Evolutionary conservation across 192 early-diverging fungal species (phyloP).

Genomic region (Helicostylum pulchrum): DNA sequence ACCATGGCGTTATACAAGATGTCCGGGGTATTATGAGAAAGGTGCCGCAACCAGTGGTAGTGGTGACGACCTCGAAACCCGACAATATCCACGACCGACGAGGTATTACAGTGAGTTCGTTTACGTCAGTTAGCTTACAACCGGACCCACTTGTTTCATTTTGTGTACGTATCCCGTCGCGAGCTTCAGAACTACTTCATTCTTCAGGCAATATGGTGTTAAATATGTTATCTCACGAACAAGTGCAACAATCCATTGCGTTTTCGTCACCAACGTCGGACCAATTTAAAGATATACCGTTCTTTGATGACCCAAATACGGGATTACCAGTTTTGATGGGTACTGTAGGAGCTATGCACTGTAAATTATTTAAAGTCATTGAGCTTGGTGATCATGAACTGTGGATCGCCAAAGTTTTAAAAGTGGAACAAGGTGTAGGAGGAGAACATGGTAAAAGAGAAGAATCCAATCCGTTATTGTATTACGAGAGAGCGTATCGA

Average conservation of each 20-base stretch:
- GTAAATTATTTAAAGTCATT: slow-evolving; percentile 43
- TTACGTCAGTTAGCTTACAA: slow-evolving; percentile 59
- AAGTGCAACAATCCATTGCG: slow-evolving; percentile 52
- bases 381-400: slow-evolving; percentile 62
- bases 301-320: slow-evolving; percentile 40
- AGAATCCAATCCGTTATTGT: slow-evolving; percentile 43
- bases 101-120: slow-evolving; percentile 66
- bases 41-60: slow-evolving; percentile 59
- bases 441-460: slow-evolving; percentile 25
- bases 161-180: slow-evolving; percentile 59
- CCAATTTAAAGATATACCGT: slow-evolving; percentile 45
- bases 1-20: slow-evolving; percentile 16
- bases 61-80: slow-evolving; percentile 46
- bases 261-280: slow-evolving; percentile 58
- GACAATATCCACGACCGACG: slow-evolving; percentile 37
- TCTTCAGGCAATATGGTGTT: slow-evolving; percentile 51
- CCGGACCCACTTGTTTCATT: slow-evolving; percentile 61
- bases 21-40: slow-evolving; percentile 55
- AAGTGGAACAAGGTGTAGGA: slow-evolving; percentile 53
- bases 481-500: slow-evolving; percentile 49
- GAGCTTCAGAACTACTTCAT: slow-evolving; percentile 52
- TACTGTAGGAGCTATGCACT: slow-evolving; percentile 59
- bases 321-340: slow-evolving; percentile 51
- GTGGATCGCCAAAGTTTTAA: slow-evolving; percentile 57
- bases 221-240: slow-evolving; percentile 54